phyloP scores from a whole-genome alignment of 352 stramenopile species.

The Pelagophyceae sp. region DNA sequence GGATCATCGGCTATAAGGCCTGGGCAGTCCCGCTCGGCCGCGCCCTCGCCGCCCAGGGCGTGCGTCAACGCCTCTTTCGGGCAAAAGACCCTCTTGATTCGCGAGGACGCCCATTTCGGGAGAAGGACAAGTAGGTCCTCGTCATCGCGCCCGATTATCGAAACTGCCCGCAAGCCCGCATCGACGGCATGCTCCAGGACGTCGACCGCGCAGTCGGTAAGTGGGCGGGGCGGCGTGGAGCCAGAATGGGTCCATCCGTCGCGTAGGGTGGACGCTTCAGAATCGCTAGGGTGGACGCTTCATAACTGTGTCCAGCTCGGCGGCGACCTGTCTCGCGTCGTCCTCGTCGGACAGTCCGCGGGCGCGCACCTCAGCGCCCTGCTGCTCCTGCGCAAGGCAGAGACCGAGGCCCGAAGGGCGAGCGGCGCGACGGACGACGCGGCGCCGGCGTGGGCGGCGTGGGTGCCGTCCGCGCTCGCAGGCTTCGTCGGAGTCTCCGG shows the following conservation, averaged over 20 bases:
- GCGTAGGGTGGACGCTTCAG: too few species aligned
- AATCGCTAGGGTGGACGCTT: constrained; percentile 59
- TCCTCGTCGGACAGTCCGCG: constrained; percentile 72
- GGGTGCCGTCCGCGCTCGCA: constrained; percentile 53
- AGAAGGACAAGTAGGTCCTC: constrained; percentile 65
- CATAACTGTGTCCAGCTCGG: constrained; percentile 67
- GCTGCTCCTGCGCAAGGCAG: constrained; percentile 59
- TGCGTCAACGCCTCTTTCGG: too few species aligned
- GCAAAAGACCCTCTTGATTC: constrained; percentile 48
- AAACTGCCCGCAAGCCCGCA: constrained; percentile 72
- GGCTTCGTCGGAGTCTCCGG: constrained; percentile 73
- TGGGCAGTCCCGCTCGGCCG: constrained; percentile 65
- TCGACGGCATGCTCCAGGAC: constrained; percentile 79
- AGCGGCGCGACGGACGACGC: constrained; percentile 21
- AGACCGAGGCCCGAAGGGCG: constrained; percentile 30
- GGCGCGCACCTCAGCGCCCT: constrained; percentile 70
- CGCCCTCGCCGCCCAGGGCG: constrained; percentile 51
- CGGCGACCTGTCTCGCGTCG: constrained; percentile 66
- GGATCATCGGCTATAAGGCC: constrained; percentile 75
- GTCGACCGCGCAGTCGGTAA: constrained; percentile 51
- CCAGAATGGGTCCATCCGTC: too few species aligned
- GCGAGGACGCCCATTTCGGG: constrained; percentile 58
- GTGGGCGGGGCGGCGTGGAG: too few species aligned
- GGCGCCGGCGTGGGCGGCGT: constrained; percentile 28
- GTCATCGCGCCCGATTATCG: constrained; percentile 78